phyloP scores from a whole-genome alignment of 2,329 filamentous ascomycete species.

The Trichophyton mentagrophytes region DNA sequence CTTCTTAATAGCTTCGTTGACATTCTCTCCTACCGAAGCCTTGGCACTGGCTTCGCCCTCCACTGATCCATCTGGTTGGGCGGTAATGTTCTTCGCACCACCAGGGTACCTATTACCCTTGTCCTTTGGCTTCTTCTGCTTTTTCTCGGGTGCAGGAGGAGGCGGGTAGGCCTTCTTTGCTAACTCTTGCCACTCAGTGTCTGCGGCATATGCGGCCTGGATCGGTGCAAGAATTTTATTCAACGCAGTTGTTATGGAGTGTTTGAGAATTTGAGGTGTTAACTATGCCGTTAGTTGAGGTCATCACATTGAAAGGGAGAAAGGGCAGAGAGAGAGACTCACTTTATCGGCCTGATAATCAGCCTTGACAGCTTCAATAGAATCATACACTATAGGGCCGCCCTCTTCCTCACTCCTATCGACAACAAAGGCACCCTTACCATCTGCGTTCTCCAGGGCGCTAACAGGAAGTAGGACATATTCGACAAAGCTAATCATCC shows the following conservation, averaged over 20 bases:
- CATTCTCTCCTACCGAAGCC: constrained; percentile 5
- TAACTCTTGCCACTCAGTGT: constrained; percentile 67
- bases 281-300: constrained; percentile 36
- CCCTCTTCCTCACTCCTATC: constrained; percentile 48
- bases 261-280: constrained; percentile 76
- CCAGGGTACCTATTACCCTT: constrained; percentile 55
- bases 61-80: constrained; percentile 8
- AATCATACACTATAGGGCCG: constrained; percentile 68
- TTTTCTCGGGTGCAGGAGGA: constrained; percentile 51
- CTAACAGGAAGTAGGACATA: constrained; percentile 70
- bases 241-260: constrained; percentile 63
- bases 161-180: constrained; percentile 71
- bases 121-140: constrained; percentile 62
- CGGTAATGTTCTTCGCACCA: constrained; percentile 4
- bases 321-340: constrained; percentile 24
- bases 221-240: constrained; percentile 66
- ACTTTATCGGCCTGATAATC: constrained; percentile 72
- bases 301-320: background rate
- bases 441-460: constrained; percentile 41
- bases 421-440: constrained; percentile 53
- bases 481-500: constrained; percentile 74
- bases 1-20: constrained; percentile 9
- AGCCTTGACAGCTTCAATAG: constrained; percentile 59
- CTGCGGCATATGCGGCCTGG: constrained; percentile 55
- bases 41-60: constrained; percentile 6